Conservation (phyloP, 1,139 yeast genomes). For the Ogataea hybrid region DNA sequence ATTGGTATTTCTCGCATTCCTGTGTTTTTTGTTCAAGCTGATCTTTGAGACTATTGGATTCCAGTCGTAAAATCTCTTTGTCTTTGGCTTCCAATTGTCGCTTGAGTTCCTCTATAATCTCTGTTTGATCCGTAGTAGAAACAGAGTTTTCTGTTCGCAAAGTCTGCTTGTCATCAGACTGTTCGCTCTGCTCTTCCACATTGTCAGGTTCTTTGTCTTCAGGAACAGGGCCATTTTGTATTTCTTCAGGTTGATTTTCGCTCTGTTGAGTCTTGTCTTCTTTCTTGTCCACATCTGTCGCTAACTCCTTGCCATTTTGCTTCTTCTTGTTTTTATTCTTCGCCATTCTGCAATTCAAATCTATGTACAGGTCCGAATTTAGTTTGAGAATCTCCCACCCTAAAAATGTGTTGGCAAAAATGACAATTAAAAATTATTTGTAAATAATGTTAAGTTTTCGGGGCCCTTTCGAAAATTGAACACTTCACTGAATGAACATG, state of each 20-base stretch:
- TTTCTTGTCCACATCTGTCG: too few relatives aligned
- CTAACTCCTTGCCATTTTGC: constrained; percentile 4
- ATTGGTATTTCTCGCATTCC: constrained; percentile 67
- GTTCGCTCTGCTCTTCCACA: neutral
- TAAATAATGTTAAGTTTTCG: neutral
- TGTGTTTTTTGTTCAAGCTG: constrained; percentile 41
- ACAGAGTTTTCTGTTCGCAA: neutral
- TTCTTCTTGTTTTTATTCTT: constrained; percentile 13
- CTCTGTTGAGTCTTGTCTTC: neutral
- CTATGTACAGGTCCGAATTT: neutral
- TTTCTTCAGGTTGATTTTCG: neutral
- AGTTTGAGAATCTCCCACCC: neutral
- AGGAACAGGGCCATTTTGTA: neutral
- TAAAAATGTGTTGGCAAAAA: constrained; percentile 13
- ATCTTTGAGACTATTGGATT: constrained; percentile 26
- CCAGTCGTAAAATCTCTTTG: constrained; percentile 3
- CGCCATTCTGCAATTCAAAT: constrained; percentile 5
- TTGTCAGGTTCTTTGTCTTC: neutral
- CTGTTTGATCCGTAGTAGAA: constrained; percentile 11
- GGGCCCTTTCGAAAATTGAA: neutral
- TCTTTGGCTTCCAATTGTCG: constrained; percentile 22
- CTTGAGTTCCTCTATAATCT: constrained; percentile 29
- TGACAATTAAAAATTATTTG: constrained; percentile 1
- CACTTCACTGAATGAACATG: neutral
- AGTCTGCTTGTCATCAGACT: neutral